Evolutionary conservation across 352 stramenopile species (phyloP).

Genomic region (Globisporangium middletonii): DNA sequence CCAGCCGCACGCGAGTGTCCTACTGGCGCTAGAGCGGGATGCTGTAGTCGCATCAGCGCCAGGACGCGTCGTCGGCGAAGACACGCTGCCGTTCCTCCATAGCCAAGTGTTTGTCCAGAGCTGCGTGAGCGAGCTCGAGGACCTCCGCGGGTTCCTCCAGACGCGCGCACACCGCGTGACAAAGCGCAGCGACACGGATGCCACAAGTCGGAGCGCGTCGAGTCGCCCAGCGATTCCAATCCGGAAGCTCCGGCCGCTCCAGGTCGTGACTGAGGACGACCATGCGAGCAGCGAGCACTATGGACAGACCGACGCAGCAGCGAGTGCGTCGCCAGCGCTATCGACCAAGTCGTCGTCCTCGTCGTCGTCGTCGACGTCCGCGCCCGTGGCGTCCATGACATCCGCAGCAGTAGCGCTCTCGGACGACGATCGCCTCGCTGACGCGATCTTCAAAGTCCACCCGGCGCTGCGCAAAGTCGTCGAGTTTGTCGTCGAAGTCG

Average conservation of each 20-base stretch:
- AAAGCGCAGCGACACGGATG: no score
- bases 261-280: slow-evolving; percentile 33
- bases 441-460: slow-evolving; percentile 59
- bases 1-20: slow-evolving; percentile 12
- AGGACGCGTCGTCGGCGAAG: slow-evolving; percentile 31
- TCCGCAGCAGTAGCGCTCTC: slow-evolving; percentile 8
- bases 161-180: slow-evolving; percentile 28
- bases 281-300: slow-evolving; percentile 5
- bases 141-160: slow-evolving; percentile 54
- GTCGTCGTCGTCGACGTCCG: background rate
- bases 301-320: background rate
- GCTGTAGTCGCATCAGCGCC: no score
- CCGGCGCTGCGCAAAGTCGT: slow-evolving; percentile 45
- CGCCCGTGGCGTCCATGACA: background rate
- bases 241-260: slow-evolving; percentile 59
- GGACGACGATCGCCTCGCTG: slow-evolving; percentile 25
- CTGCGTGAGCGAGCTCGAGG: slow-evolving; percentile 51
- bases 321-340: background rate
- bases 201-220: slow-evolving; percentile 10
- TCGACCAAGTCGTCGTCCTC: background rate
- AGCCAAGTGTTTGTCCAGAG: slow-evolving; percentile 62
- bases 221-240: slow-evolving; percentile 22
- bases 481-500: slow-evolving; percentile 59
- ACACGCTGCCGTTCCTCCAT: slow-evolving; percentile 55
- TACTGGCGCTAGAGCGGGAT: slow-evolving; percentile 11